Base-by-base conservation (phyloP, 257 asterid genomes). In the Anisodus tanguticus region DNA sequence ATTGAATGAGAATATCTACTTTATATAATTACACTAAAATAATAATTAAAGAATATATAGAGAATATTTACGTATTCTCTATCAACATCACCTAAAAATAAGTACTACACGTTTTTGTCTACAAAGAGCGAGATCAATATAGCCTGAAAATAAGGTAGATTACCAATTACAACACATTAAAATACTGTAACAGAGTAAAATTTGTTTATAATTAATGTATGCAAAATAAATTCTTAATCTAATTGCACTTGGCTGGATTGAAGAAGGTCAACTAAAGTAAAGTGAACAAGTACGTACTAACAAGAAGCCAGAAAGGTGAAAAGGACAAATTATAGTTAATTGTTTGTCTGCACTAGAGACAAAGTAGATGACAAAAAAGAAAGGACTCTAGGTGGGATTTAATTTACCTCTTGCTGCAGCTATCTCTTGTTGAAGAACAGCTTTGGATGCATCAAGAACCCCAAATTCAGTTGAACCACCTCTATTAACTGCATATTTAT, bases 401-500 rank as follows among this genome's bases (percentile, higher is more conserved):
- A 2, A 53, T 12, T 10, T 82, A 92, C 98, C 95, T 89, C 91
- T 90, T 5, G 91, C 86, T 35, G 90, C 90, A 57, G 92, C 89
- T n/a, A 86, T 78, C 79, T 90, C 95, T 85, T 91, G 90, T 41
- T 88, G 92, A 2, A 86, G 86, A 80, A 77, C 90, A n/a, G 92
- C 87, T 82, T 92, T 90, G 15, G 93, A 86, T 69, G 91, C 89
- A 83, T 92, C 96, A 58, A 90, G 72, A 22, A 67, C 45, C 2
- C 92, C 87, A 81, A 89, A 84, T 72, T 92, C 95, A 31, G 88
- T 79, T 0, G 97, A 88, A 9, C 89, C 92, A 63, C 90, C 87
- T 81, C 87, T 89, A 39, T 86, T 90, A 1, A 91, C 89, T 1
- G 92, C 93, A 9, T 91, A 86, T 49, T 90, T 92, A 88, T 91